Conservation (phyloP, 768 basidiomycete genomes). For the Boletales sp. region DNA sequence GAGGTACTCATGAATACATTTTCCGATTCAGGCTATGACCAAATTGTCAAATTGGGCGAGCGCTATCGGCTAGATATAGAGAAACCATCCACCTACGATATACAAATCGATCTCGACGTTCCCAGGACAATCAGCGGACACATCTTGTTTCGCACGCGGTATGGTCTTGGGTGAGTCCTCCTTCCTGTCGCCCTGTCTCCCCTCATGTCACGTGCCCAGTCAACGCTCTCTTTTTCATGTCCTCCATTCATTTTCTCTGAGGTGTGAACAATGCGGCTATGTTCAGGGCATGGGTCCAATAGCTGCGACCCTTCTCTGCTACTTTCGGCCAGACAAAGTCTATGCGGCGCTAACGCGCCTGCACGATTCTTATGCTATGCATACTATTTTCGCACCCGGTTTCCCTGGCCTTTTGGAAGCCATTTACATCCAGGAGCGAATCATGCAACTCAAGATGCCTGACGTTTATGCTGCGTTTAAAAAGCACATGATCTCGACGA, state of each 20-base stretch:
- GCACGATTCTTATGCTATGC: conserved; percentile 86
- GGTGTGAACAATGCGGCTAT: conserved; percentile 87
- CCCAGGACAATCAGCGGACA: conserved; percentile 95
- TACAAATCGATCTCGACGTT: conserved; percentile 97
- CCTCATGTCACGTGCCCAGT: conserved; percentile 37
- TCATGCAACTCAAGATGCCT: conserved; percentile 86
- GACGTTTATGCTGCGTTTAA: conserved; percentile 83
- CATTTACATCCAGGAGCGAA: conserved; percentile 93
- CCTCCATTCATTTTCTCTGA: conserved; percentile 84
- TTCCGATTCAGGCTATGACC: conserved; percentile 43
- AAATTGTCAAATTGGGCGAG: conserved; percentile 40
- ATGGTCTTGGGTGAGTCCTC: conserved; percentile 84
- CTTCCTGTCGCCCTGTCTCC: not conserved
- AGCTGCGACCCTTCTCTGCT: conserved; percentile 90
- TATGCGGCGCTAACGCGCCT: conserved; percentile 84
- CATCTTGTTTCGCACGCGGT: conserved; percentile 91
- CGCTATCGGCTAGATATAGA: conserved; percentile 67
- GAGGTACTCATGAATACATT: conserved; percentile 66
- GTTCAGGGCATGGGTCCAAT: conserved; percentile 99
- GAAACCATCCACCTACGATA: conserved; percentile 82
- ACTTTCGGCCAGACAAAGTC: conserved; percentile 86
- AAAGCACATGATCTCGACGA: conserved; percentile 87
- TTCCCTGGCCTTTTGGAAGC: conserved; percentile 94
- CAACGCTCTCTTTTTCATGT: conserved; percentile 96
- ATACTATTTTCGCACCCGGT: conserved; percentile 85